Conservation (phyloP, 23 red algal species). For the Pyropia yezoensis region DNA sequence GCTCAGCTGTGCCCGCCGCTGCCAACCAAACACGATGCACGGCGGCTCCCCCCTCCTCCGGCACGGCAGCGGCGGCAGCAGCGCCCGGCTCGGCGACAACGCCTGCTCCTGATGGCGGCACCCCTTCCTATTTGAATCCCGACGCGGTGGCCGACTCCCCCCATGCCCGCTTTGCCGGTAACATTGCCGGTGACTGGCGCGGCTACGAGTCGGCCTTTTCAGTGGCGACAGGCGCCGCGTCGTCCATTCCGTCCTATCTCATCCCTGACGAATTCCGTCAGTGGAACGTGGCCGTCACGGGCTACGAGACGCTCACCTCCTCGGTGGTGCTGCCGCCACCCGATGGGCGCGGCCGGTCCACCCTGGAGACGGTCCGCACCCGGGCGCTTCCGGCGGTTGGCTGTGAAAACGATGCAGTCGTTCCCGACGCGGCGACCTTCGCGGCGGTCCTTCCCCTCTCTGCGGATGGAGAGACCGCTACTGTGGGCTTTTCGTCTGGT, state of each 20-base stretch:
- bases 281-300: slow-evolving; percentile 35
- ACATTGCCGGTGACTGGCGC: slow-evolving; percentile 43
- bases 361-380: slow-evolving; percentile 25
- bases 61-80: too few relatives aligned
- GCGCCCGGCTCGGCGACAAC: too few relatives aligned
- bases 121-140: too few relatives aligned
- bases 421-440: slow-evolving; percentile 16
- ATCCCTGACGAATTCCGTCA: slow-evolving; percentile 61
- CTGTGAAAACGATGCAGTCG: slow-evolving; percentile 62
- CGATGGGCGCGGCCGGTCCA: not conserved
- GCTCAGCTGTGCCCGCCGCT: too few relatives aligned
- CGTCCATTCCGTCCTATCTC: slow-evolving; percentile 7
- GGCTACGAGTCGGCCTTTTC: slow-evolving; percentile 48
- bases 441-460: not conserved
- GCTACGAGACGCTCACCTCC: slow-evolving; percentile 47
- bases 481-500: slow-evolving; percentile 34
- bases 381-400: slow-evolving; percentile 55
- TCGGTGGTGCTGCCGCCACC: not conserved
- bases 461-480: not conserved
- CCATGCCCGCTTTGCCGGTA: not conserved
- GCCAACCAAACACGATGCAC: too few relatives aligned
- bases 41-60: too few relatives aligned
- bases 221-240: not conserved
- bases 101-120: too few relatives aligned
- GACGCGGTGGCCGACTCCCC: too few relatives aligned